A percentile compares a stretch with the other conserved stretches of the same genome.
Conservation (phyloP, 2,329 filamentous ascomycete species). For the Metarhizium robertsii region DNA sequence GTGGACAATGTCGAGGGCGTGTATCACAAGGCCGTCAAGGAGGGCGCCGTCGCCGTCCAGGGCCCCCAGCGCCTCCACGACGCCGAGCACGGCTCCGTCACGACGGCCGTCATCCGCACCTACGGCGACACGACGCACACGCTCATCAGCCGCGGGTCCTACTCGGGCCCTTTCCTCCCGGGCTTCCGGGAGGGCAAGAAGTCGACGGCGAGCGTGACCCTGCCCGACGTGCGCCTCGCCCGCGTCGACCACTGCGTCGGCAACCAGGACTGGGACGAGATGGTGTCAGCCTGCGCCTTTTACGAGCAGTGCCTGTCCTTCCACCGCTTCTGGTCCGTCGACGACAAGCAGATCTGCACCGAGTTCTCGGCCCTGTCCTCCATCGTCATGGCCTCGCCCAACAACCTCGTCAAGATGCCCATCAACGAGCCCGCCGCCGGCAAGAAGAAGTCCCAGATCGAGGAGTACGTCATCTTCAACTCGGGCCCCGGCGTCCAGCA, state of each 20-base stretch:
- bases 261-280: conserved; percentile 92
- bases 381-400: conserved; percentile 81
- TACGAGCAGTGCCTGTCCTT: conserved; percentile 88
- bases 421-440: conserved; percentile 92
- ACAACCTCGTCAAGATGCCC: conserved; percentile 91
- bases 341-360: conserved; percentile 86
- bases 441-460: conserved; percentile 88
- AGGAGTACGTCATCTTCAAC: conserved; percentile 89
- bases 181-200: conserved; percentile 56
- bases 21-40: conserved; percentile 61
- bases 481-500: conserved; percentile 86
- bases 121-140: conserved; percentile 96
- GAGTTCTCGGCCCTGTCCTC: conserved; percentile 83
- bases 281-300: conserved; percentile 57
- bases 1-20: conserved; percentile 82
- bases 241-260: conserved; percentile 95
- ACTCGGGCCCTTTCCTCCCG: conserved; percentile 72
- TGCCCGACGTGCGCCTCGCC: conserved; percentile 58
- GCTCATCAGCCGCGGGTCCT: conserved; percentile 63
- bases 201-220: conserved; percentile 25
- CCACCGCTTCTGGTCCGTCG: conserved; percentile 96
- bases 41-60: conserved; percentile 53
- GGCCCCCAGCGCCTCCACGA: conserved; percentile 46
- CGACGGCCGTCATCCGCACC: conserved; percentile 73
- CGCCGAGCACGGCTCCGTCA: conserved; percentile 55